Percentiles rank a stretch among this genome's conserved stretches.
Evolutionary conservation across 108 stramenopile species (phyloP).

Genomic region (Nitzschia sp.): DNA sequence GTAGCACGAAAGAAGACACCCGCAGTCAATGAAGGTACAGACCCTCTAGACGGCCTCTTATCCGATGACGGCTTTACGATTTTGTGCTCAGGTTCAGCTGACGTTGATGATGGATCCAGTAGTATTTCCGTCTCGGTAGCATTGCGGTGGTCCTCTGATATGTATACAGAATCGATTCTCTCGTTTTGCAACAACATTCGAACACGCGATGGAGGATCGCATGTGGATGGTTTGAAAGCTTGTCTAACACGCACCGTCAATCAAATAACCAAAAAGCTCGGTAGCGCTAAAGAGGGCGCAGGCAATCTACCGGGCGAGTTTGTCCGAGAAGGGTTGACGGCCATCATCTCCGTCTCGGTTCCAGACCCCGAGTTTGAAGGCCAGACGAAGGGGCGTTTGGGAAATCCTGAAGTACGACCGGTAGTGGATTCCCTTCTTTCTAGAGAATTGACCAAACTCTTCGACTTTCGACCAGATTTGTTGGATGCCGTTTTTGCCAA

Average conservation of each 20-base stretch:
- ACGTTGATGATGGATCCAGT: constrained; percentile 33
- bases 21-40: neutral
- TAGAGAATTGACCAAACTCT: constrained; percentile 77
- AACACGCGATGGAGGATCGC: constrained; percentile 93
- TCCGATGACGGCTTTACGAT: constrained; percentile 49
- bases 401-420: constrained; percentile 91
- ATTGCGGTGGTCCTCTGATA: constrained; percentile 87
- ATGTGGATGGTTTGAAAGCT: constrained; percentile 91
- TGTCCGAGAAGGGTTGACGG: constrained; percentile 91
- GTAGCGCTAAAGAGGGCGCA: constrained; percentile 76
- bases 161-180: constrained; percentile 88
- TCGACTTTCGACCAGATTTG: constrained; percentile 89
- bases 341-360: constrained; percentile 87
- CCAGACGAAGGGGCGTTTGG: constrained; percentile 95
- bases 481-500: constrained; percentile 83
- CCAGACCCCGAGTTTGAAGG: constrained; percentile 97
- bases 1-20: constrained; percentile 22
- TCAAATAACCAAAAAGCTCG: constrained; percentile 65
- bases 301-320: constrained; percentile 89
- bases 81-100: constrained; percentile 30
- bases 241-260: constrained; percentile 88
- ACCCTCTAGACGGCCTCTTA: constrained; percentile 39
- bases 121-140: constrained; percentile 81
- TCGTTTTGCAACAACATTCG: constrained; percentile 94
- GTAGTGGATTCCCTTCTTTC: constrained; percentile 85